These are phyloP conservation scores for Rosa rugosa DNA, from an alignment of 306 rosid species.

Conservation along the genomic window DNA sequence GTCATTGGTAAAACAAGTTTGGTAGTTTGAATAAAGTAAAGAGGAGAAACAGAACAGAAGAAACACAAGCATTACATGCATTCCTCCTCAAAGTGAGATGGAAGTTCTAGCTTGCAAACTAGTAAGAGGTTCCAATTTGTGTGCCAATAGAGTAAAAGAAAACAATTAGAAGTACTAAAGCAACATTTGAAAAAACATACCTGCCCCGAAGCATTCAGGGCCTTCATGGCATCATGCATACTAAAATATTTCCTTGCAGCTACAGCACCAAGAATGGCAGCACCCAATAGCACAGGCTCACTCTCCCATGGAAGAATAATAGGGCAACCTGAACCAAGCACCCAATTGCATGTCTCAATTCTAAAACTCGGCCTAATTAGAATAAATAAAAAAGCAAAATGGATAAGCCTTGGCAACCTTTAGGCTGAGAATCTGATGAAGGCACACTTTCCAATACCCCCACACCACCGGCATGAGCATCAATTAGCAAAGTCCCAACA, in stretches of 20 bases:
- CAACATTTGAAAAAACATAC: constrained; percentile 36
- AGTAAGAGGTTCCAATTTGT: background rate
- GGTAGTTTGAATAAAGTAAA: background rate
- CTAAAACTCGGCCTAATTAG: too few species aligned
- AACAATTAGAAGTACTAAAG: background rate
- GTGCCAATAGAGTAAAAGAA: background rate
- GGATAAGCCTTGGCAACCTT: constrained; percentile 47
- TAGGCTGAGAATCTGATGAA: constrained; percentile 41
- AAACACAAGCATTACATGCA: background rate
- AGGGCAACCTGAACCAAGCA: constrained; percentile 63
- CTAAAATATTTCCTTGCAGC: constrained; percentile 69
- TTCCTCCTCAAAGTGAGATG: background rate
- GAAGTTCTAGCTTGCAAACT: background rate
- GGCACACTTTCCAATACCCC: constrained; percentile 90
- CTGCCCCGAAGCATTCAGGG: constrained; percentile 89
- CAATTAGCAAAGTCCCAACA: constrained; percentile 90
- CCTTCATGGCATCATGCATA: constrained; percentile 83
- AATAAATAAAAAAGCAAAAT: constrained; percentile 10
- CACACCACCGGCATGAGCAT: constrained; percentile 99
- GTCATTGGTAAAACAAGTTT: background rate
- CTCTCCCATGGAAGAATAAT: constrained; percentile 92
- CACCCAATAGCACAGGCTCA: constrained; percentile 93
- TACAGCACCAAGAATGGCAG: constrained; percentile 92
- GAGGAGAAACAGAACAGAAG: background rate
- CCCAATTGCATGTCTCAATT: background rate